Conservation (phyloP, 176 grass and related monocot species). For the maize (Zea mays) region Zm-B73-REFERENCE-NAM-5.0 NC_050104.1:117793001-117793500, state of each 20-base stretch:
- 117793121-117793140: slow-evolving; percentile 59
- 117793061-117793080: slow-evolving; percentile 56
- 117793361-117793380: slow-evolving; percentile 37
- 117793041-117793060: slow-evolving; percentile 66
- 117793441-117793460: slow-evolving; percentile 88
- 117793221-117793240: slow-evolving; percentile 56
- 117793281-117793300: slow-evolving; percentile 90
- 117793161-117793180: slow-evolving; percentile 89
- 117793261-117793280: slow-evolving; percentile 78
- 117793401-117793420: slow-evolving; percentile 90
- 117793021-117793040: slow-evolving; percentile 64
- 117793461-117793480: slow-evolving; percentile 81
- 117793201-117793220: slow-evolving; percentile 58
- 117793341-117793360: slow-evolving; percentile 49
- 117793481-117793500: slow-evolving; percentile 64
- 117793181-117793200: slow-evolving; percentile 64
- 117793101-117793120: slow-evolving; percentile 53
- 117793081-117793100: slow-evolving; percentile 54
- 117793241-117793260: slow-evolving; percentile 64
- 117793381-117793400: slow-evolving; percentile 3
- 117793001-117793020: slow-evolving; percentile 81
- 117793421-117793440: slow-evolving; percentile 92
- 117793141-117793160: slow-evolving; percentile 58
- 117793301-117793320: slow-evolving; percentile 63
- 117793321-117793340: slow-evolving; percentile 90